phyloP scores from a whole-genome alignment of 1,284 basidiomycete genomes.

The Austropuccinia psidii region DNA sequence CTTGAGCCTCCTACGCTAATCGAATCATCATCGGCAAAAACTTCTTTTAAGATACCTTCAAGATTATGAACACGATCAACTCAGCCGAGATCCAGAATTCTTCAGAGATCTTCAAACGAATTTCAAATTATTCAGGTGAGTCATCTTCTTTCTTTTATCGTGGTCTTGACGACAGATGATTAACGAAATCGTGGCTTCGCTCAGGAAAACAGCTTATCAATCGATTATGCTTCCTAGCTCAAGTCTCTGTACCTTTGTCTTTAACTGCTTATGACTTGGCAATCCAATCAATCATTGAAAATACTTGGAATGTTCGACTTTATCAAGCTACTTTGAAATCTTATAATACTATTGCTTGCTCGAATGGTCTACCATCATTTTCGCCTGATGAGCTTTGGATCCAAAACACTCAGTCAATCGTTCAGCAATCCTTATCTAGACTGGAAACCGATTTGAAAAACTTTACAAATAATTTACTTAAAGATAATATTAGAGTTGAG shows the following conservation, averaged over 20 bases:
- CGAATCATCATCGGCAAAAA: too few species aligned
- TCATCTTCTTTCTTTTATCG: too few species aligned
- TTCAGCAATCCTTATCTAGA: slow-evolving; percentile 61
- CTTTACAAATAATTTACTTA: slow-evolving; percentile 83
- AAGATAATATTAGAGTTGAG: slow-evolving; percentile 68
- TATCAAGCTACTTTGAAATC: slow-evolving; percentile 6
- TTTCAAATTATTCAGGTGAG: too few species aligned
- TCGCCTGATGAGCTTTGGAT: slow-evolving; percentile 58
- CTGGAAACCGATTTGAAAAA: slow-evolving; percentile 81
- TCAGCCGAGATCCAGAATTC: too few species aligned
- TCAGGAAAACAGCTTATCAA: slow-evolving; percentile 26
- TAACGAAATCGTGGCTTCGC: too few species aligned
- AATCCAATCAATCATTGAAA: background rate
- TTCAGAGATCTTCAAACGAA: too few species aligned
- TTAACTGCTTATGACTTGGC: slow-evolving; percentile 11
- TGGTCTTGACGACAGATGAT: too few species aligned
- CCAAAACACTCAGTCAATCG: slow-evolving; percentile 57
- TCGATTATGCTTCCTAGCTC: slow-evolving; percentile 10
- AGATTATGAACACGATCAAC: too few species aligned
- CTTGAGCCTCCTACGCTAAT: too few species aligned
- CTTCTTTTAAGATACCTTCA: too few species aligned
- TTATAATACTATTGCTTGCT: slow-evolving; percentile 1
- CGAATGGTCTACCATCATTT: background rate
- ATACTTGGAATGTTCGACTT: slow-evolving; percentile 15
- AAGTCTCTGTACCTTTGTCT: background rate